Evolutionary conservation across 2,329 filamentous ascomycete species (phyloP), one percentile per base, ranked within the genome.

Genomic region (Cordyceps fumosorosea): DNA sequence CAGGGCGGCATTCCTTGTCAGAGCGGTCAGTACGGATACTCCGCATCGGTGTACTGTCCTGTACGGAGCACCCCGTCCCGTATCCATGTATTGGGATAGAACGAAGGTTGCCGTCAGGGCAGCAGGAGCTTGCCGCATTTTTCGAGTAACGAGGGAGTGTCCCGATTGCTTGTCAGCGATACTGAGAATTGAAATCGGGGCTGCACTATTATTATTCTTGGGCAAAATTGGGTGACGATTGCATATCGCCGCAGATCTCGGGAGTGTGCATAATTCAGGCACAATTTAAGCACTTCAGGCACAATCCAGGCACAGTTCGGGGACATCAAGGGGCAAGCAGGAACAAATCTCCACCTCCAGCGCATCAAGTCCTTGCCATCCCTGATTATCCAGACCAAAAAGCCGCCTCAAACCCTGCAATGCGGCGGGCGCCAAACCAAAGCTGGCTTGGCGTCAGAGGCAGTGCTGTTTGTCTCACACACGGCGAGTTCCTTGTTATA

Each of bases 391-490:
- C 24, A 16, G 18, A 24, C 18, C 44, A 5, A 44, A 18, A n/a
- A 47, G 34, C 26, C 18, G 26, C 20, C 44, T n/a, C 20, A 3
- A 45, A 56, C 26, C 44, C 12, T 16, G 32, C n/a, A 32, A 58
- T 58, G 32, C 6, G 20, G 44, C 56, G 20, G 56, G 29, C 56
- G 32, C 56, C 56, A 58, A 8, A 20, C 34, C 34, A 14, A 59
- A 22, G 32, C 5, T 5, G 56, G 56, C 10, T 51, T 40, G 56
- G 56, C 11, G 56, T 11, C 20, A 51, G 56, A 52, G 56, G 56
- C 56, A 52, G 56, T 59, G 56, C 34, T 52, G 34, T 22, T 51
- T 59, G 56, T 52, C 48, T 59, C 56, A 52, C 12, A 51, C 47
- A 32, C 16, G 18, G 29, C 56, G 2, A 5, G 34, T 22, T 42